Base-by-base conservation (phyloP, 148 eudicot species). In the Linanthus parryae region DNA sequence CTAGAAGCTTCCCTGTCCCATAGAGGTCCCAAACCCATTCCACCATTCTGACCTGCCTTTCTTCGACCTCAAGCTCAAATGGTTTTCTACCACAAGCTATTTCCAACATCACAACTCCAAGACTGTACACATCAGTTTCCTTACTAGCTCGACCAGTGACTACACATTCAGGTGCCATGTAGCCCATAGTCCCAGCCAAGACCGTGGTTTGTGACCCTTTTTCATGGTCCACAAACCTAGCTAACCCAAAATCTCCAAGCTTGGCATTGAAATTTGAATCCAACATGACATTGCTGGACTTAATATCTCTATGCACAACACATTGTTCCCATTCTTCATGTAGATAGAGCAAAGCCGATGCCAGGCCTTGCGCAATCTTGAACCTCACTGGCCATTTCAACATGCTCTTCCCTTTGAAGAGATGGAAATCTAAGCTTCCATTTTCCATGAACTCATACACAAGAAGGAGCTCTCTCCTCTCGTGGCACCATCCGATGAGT, bases 21-120 rank as follows among this genome's bases (percentile, higher is more conserved):
- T 61, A 56, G 23, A 61, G 61, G 38, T 50, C 57, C 73, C 73
- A 68, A 26, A 56, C 62, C 61, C 61, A 62, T 12, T 61, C 59
- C 8, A 68, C 58, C 41, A 62, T 3, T 40, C 19, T 37, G 15
- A 42, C 25, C 7, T 50, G 48, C 10, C 36, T 33, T 17, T 62
- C 58, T 27, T 44, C 16, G 0, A n/a, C 62, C 23, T 6, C 43
- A 1, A 11, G 43, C 5, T 68, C 20, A 1, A 68, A 21, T n/a
- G 67, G 48, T 56, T 68, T 68, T 56, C 67, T 56, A 10, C 73
- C 73, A 21, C 67, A 62, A 10, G 72, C 62, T 40, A 68, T 67
- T 54, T 67, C 71, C 38, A 67, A 27, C 0, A 44, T 44, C 18
- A 56, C 72, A n/a, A 67, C 38, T 24, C 72, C 62, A 49, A 61